These are phyloP conservation scores for Cordyceps sp. DNA, from an alignment of 2,329 filamentous ascomycete species.

Conservation along the genomic window DNA sequence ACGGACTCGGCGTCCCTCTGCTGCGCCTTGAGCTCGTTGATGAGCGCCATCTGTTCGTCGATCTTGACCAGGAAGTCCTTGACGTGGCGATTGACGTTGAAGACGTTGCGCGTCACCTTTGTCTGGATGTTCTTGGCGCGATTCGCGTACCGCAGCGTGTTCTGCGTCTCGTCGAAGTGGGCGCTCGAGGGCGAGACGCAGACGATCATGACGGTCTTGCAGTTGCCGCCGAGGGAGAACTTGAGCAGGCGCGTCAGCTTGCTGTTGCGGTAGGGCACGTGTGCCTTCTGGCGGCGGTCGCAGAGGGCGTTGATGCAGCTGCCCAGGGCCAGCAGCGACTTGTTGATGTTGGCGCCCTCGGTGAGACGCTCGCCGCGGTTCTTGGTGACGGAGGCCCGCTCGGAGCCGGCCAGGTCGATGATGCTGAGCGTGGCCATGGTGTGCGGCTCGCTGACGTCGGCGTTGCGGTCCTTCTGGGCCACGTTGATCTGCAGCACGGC, in stretches of 20 bases:
- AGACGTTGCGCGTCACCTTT: constrained; percentile 97
- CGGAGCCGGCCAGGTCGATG: constrained; percentile 91
- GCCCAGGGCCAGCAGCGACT: constrained; percentile 82
- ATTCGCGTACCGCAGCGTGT: constrained; percentile 93
- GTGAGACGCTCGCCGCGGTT: constrained; percentile 82
- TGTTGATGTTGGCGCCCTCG: constrained; percentile 98
- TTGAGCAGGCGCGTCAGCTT: constrained; percentile 92
- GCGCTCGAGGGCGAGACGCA: constrained; percentile 93
- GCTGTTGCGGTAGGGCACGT: constrained; percentile 94
- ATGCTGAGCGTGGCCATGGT: constrained; percentile 98
- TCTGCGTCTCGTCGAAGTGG: constrained; percentile 96
- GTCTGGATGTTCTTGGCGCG: constrained; percentile 99
- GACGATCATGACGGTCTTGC: constrained; percentile 99
- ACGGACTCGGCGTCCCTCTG: constrained; percentile 74
- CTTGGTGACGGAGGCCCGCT: constrained; percentile 90
- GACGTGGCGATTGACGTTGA: constrained; percentile 96
- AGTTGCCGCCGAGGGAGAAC: constrained; percentile 93
- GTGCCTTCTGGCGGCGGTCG: constrained; percentile 77
- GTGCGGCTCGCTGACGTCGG: constrained; percentile 80
- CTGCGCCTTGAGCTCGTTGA: constrained; percentile 86
- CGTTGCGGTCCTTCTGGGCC: constrained; percentile 84
- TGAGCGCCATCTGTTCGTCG: constrained; percentile 92
- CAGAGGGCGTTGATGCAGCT: constrained; percentile 98
- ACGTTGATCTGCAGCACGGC: constrained; percentile 96
- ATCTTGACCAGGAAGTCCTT: constrained; percentile 99